Evolutionary conservation across 2,329 filamentous ascomycete genomes (phyloP).

Genomic region (Paecilomyces sp.): DNA sequence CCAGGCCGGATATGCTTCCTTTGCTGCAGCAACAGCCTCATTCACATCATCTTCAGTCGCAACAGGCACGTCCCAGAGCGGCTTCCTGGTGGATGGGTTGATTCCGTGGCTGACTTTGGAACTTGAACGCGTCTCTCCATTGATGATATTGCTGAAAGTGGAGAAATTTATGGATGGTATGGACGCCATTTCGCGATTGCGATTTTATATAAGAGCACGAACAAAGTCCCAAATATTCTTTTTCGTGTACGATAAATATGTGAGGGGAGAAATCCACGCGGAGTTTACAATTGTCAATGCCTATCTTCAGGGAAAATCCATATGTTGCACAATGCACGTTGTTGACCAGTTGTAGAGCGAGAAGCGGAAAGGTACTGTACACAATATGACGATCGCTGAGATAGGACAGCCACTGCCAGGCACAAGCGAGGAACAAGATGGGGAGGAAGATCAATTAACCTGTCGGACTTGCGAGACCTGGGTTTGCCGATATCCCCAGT

Average conservation of each 20-base stretch:
- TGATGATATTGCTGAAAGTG: slow-evolving; percentile 41
- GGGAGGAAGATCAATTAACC: background rate
- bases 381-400: background rate
- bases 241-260: background rate
- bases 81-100: slow-evolving; percentile 41
- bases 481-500: too few relatives aligned
- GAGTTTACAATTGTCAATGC: background rate
- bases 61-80: slow-evolving; percentile 41
- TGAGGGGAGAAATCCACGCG: background rate
- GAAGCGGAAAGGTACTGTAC: background rate
- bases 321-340: background rate
- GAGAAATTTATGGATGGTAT: slow-evolving; percentile 5
- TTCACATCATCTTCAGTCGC: slow-evolving; percentile 38
- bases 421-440: background rate
- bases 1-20: slow-evolving; percentile 43
- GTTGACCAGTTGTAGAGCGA: background rate
- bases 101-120: slow-evolving; percentile 29
- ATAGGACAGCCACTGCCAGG: background rate
- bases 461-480: background rate
- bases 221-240: too few relatives aligned
- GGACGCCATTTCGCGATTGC: background rate
- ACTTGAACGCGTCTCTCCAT: slow-evolving; percentile 32
- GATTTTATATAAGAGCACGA: too few relatives aligned
- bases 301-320: background rate
- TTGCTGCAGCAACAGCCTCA: slow-evolving; percentile 40